Percentiles rank a stretch among this genome's conserved stretches.
Evolutionary conservation across 441 rosid genomes (phyloP).

Genomic region (Manihot esculenta): DNA sequence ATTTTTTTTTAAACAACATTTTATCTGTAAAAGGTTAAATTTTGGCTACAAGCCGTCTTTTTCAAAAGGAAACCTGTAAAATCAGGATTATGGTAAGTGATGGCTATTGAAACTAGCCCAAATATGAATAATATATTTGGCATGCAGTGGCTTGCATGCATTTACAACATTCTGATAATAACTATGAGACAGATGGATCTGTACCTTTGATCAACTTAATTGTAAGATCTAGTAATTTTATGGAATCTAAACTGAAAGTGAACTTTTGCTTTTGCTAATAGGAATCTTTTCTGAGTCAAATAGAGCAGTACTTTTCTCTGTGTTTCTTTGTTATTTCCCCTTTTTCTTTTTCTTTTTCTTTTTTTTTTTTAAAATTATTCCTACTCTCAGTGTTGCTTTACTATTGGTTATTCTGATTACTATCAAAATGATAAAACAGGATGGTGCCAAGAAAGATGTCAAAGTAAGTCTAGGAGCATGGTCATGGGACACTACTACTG

Average conservation of each 20-base stretch:
- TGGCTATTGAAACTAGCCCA: neutral
- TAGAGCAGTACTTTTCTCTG: neutral
- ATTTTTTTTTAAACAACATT: neutral
- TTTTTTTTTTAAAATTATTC: no score
- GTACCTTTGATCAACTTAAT: neutral
- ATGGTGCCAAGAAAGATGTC: slow-evolving; percentile 53
- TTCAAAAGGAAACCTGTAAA: neutral
- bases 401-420: slow-evolving; percentile 5
- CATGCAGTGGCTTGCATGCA: neutral
- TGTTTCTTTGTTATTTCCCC: neutral
- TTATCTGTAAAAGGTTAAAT: neutral
- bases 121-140: neutral
- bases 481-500: slow-evolving; percentile 90
- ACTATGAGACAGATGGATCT: slow-evolving; percentile 10
- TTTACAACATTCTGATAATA: neutral
- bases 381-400: neutral
- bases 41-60: neutral
- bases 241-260: neutral
- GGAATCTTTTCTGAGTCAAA: neutral
- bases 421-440: slow-evolving; percentile 46
- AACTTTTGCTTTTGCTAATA: neutral
- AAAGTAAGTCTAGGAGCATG: slow-evolving; percentile 87
- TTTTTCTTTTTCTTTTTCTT: neutral
- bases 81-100: neutral
- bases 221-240: no score